phyloP scores from a whole-genome alignment of 2,329 filamentous ascomycete genomes.

The Fusarium albidum region DNA sequence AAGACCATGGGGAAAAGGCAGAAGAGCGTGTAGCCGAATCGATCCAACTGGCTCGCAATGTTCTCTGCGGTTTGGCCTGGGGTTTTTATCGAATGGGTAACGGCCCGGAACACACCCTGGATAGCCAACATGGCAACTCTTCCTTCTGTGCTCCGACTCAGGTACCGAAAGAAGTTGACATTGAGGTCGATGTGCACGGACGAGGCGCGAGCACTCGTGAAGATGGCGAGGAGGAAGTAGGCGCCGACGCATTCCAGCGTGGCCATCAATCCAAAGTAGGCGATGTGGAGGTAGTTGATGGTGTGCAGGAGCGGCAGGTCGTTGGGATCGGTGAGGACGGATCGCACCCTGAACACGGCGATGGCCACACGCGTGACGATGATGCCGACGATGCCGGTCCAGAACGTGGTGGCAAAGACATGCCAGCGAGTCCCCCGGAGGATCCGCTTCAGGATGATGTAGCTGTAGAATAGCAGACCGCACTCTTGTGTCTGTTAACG shows the following conservation, averaged over 20 bases:
- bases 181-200: conserved; percentile 38
- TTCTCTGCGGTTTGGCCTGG: conserved; percentile 47
- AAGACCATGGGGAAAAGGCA: conserved; percentile 51
- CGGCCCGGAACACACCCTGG: conserved; percentile 48
- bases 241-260: conserved; percentile 50
- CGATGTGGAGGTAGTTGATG: conserved; percentile 51
- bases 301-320: conserved; percentile 32
- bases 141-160: conserved; percentile 50
- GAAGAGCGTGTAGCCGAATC: conserved; percentile 51
- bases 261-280: conserved; percentile 51
- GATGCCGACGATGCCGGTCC: conserved; percentile 62
- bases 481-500: conserved; percentile 50
- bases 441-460: conserved; percentile 59
- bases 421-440: conserved; percentile 51
- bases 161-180: conserved; percentile 46
- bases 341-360: conserved; percentile 41
- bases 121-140: conserved; percentile 48
- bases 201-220: conserved; percentile 41
- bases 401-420: conserved; percentile 62
- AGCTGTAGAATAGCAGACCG: conserved; percentile 56
- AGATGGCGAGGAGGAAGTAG: conserved; percentile 49
- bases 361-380: conserved; percentile 55
- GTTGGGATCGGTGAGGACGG: conserved; percentile 38
- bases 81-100: conserved; percentile 51
- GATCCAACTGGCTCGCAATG: conserved; percentile 48